phyloP scores from a whole-genome alignment of 176 grass and related monocot genomes.

The Avena atlantica region DNA sequence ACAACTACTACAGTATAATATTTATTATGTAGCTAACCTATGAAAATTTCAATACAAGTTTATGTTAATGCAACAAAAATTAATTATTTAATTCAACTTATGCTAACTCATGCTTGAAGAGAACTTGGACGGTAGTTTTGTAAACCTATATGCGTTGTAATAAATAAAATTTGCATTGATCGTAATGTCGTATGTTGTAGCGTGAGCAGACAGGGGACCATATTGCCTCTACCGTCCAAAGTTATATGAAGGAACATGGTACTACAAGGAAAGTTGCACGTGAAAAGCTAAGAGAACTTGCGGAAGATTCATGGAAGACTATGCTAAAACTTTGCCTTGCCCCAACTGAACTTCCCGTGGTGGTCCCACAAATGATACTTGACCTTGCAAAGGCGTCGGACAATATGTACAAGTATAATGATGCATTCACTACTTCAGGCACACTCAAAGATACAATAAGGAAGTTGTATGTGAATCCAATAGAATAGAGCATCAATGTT shows the following conservation, averaged over 20 bases:
- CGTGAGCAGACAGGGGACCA: slow-evolving; percentile 27
- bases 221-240: background rate
- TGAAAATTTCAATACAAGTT: no score
- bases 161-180: background rate
- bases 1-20: no score
- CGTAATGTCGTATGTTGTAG: background rate
- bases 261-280: background rate
- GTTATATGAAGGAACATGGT: slow-evolving; percentile 42
- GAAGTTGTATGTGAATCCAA: background rate
- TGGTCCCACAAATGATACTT: slow-evolving; percentile 11
- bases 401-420: slow-evolving; percentile 20
- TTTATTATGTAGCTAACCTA: no score
- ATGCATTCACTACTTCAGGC: background rate
- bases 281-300: slow-evolving; percentile 35
- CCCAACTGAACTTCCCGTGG: background rate
- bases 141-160: background rate
- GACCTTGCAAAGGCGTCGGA: background rate
- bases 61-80: no score
- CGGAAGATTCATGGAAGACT: background rate
- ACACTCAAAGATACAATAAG: slow-evolving; percentile 18
- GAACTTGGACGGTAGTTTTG: no score
- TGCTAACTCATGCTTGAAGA: no score
- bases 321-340: background rate
- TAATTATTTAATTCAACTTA: no score
- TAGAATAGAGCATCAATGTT: background rate